A percentile compares a stretch with the other conserved stretches of the same genome.
These are phyloP conservation scores for Cucurbita moschata DNA, from an alignment of 306 rosid genomes.

Conservation along the genomic window DNA sequence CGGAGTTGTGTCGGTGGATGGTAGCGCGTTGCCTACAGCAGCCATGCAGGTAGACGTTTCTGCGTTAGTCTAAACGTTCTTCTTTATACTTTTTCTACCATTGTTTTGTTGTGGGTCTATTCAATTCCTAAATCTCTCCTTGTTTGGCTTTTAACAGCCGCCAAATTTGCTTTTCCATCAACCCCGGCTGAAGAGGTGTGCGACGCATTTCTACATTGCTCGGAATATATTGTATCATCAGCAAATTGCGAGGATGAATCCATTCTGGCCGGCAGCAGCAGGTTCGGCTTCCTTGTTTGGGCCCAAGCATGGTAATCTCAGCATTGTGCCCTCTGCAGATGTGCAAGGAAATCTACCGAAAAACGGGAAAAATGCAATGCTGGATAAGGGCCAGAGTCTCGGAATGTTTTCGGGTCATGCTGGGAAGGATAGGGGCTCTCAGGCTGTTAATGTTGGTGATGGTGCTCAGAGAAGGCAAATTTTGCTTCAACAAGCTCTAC, in stretches of 20 bases:
- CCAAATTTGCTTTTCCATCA: conserved; percentile 58
- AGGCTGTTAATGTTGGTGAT: conserved; percentile 39
- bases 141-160: conserved; percentile 30
- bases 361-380: conserved; percentile 35
- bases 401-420: conserved; percentile 43
- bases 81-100: not conserved
- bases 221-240: conserved; percentile 55
- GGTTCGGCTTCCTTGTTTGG: conserved; percentile 76
- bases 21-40: conserved; percentile 55
- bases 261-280: conserved; percentile 87
- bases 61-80: not conserved
- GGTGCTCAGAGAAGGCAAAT: conserved; percentile 64
- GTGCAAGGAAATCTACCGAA: conserved; percentile 39
- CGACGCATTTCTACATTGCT: conserved; percentile 94
- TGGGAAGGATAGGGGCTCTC: conserved; percentile 62
- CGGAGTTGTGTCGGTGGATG: conserved; percentile 90
- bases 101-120: not conserved
- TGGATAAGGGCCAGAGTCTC: conserved; percentile 60
- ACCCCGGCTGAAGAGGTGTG: conserved; percentile 82
- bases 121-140: not conserved
- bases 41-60: conserved; percentile 41
- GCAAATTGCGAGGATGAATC: conserved; percentile 70
- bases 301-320: conserved; percentile 49
- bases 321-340: conserved; percentile 42
- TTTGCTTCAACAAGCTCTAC: conserved; percentile 64